Percentiles rank a stretch among this genome's conserved stretches.
These are phyloP conservation scores for Aphanoascus verrucosus DNA, from an alignment of 2,329 filamentous ascomycete genomes.

Conservation along the genomic window DNA sequence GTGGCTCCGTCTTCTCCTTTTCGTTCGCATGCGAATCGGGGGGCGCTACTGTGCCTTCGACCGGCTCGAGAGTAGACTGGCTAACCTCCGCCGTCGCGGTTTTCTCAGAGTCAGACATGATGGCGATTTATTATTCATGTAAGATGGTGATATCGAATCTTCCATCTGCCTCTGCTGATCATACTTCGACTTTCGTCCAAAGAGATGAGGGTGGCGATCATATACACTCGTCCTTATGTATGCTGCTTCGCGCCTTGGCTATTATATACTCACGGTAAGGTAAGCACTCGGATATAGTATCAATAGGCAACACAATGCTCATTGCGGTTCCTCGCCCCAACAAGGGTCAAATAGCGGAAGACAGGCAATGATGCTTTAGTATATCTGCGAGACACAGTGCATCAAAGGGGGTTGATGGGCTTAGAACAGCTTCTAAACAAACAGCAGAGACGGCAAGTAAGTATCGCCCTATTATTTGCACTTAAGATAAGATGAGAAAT, in stretches of 20 bases:
- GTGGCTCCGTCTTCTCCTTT: not conserved
- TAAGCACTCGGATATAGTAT: not conserved
- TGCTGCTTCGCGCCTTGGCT: not conserved
- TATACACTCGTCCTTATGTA: not conserved
- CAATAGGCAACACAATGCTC: not conserved
- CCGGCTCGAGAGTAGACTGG: not conserved
- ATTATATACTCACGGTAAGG: not conserved
- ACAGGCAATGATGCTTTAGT: not conserved
- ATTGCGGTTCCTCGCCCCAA: not conserved
- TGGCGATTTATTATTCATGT: not conserved
- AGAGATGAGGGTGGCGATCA: not conserved
- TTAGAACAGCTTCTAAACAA: not conserved
- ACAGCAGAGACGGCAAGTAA: not conserved
- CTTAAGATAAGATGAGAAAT: not conserved
- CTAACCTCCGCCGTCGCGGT: not conserved
- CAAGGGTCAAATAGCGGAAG: not conserved
- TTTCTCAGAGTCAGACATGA: constrained; percentile 8
- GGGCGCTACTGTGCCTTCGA: not conserved
- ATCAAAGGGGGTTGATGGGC: not conserved
- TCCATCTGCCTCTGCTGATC: not conserved
- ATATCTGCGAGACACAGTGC: not conserved
- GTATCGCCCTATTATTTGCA: not conserved
- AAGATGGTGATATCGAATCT: not conserved
- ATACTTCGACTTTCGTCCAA: not conserved
- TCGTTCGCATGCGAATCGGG: not conserved